Conservation (phyloP, 176 grass and related monocot genomes). For the Phoenix dactylifera region DNA sequence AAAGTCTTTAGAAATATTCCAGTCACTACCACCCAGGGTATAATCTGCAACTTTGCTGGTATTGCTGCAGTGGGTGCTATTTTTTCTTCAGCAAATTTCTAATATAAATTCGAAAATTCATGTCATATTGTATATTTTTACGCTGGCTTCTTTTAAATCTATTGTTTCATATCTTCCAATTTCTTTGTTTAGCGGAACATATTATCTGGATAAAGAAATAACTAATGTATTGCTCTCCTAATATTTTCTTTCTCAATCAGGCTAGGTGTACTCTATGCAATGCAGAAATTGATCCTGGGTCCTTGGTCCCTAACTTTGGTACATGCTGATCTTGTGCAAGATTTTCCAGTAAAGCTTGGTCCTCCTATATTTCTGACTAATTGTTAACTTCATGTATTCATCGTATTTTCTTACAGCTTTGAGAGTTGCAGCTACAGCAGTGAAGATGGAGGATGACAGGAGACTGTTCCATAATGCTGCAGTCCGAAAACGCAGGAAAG, state of each 20-base stretch:
- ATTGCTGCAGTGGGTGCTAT: too few relatives aligned
- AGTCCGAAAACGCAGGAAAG: constrained; percentile 63
- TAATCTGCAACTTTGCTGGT: too few relatives aligned
- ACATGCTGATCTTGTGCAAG: constrained; percentile 1
- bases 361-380: neutral
- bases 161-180: too few relatives aligned
- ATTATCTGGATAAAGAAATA: too few relatives aligned
- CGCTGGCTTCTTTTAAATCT: too few relatives aligned
- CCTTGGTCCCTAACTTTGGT: constrained; percentile 51
- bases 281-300: constrained; percentile 32
- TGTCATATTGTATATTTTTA: too few relatives aligned
- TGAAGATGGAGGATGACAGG: constrained; percentile 76
- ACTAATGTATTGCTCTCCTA: too few relatives aligned
- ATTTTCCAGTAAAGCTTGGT: constrained; percentile 14
- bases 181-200: too few relatives aligned
- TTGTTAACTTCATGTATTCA: constrained; percentile 18
- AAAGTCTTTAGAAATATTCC: too few relatives aligned
- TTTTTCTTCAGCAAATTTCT: too few relatives aligned
- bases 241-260: constrained; percentile 15
- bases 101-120: too few relatives aligned
- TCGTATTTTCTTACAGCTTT: constrained; percentile 39
- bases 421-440: constrained; percentile 60
- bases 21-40: too few relatives aligned
- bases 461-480: constrained; percentile 51
- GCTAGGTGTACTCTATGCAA: constrained; percentile 56